A percentile compares a stretch with the other conserved stretches of the same genome.
Evolutionary conservation across 768 basidiomycete species (phyloP).

Genomic region (Boletellus ananas): DNA sequence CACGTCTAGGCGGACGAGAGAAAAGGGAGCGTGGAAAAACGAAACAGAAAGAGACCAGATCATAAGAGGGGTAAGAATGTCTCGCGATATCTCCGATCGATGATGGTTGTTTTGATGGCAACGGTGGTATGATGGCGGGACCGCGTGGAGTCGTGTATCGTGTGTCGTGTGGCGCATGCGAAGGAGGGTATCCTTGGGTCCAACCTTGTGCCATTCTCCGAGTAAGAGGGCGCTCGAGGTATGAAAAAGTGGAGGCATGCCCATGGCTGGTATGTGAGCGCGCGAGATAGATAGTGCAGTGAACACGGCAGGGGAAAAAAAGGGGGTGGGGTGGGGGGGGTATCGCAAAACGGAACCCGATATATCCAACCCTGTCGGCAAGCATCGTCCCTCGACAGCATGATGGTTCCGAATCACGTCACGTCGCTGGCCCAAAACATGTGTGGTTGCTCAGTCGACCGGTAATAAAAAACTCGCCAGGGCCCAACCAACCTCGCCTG

Average conservation of each 20-base stretch:
- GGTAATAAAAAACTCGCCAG: conserved; percentile 79
- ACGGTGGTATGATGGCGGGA: neutral
- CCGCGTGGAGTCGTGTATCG: conserved; percentile 1
- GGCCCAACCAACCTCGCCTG: conserved; percentile 68
- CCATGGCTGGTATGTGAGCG: neutral
- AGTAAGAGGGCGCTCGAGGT: conserved; percentile 1
- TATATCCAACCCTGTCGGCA: neutral
- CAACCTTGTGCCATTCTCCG: conserved; percentile 3
- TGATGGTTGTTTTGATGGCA: neutral
- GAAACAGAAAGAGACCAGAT: neutral
- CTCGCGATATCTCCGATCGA: conserved; percentile 3
- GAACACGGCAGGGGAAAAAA: neutral
- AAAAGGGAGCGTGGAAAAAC: neutral
- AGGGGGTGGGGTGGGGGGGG: neutral
- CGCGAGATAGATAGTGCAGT: conserved; percentile 14
- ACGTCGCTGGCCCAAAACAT: neutral
- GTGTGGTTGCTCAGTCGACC: conserved; percentile 32
- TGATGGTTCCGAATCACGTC: neutral
- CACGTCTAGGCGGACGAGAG: too few species aligned
- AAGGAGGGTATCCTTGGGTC: neutral
- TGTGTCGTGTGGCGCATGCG: neutral
- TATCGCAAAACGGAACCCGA: conserved; percentile 14
- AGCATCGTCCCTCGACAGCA: conserved; percentile 1
- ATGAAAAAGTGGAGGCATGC: neutral
- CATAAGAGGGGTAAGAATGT: neutral